Conservation (phyloP, 371 early-diverging fungal species). For the Rhizopus delemar region DNA sequence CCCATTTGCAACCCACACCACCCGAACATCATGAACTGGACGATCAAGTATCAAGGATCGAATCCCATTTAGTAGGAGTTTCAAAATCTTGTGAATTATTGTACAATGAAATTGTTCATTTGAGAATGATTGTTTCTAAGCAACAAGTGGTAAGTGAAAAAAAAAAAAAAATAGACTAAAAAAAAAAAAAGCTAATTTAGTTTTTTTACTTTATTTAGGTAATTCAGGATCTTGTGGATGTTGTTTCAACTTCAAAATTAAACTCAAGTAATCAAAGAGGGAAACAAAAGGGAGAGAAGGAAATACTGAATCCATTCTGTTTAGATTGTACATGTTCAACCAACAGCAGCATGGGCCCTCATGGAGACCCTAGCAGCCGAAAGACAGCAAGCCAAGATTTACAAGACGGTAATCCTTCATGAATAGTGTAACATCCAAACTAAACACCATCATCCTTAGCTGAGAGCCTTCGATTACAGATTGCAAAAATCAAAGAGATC, state of each 20-base stretch:
- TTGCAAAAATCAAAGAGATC: conserved; percentile 24
- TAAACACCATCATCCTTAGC: conserved; percentile 7
- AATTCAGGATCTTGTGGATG: conserved; percentile 35
- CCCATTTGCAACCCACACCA: neutral
- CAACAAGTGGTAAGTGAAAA: conserved; percentile 33
- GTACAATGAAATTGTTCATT: conserved; percentile 24
- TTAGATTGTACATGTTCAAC: conserved; percentile 14
- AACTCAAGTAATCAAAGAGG: conserved; percentile 13
- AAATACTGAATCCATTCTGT: neutral
- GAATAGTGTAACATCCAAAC: neutral
- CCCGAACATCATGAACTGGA: neutral
- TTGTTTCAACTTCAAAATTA: conserved; percentile 20
- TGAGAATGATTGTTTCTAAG: conserved; percentile 28
- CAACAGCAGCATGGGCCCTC: neutral
- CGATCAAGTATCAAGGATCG: conserved; percentile 16
- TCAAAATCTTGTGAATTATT: conserved; percentile 24
- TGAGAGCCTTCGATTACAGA: conserved; percentile 28
- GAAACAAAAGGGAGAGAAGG: no score
- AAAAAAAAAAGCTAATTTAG: neutral
- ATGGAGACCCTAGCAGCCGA: no score
- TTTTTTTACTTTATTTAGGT: conserved; percentile 24
- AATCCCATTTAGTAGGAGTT: conserved; percentile 25
- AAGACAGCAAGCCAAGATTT: conserved; percentile 16
- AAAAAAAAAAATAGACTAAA: neutral
- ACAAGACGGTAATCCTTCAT: conserved; percentile 17